Percentiles rank a stretch among this genome's conserved stretches.
Conservation (phyloP, 2,329 filamentous ascomycete species). For the Xylaria sp. region DNA sequence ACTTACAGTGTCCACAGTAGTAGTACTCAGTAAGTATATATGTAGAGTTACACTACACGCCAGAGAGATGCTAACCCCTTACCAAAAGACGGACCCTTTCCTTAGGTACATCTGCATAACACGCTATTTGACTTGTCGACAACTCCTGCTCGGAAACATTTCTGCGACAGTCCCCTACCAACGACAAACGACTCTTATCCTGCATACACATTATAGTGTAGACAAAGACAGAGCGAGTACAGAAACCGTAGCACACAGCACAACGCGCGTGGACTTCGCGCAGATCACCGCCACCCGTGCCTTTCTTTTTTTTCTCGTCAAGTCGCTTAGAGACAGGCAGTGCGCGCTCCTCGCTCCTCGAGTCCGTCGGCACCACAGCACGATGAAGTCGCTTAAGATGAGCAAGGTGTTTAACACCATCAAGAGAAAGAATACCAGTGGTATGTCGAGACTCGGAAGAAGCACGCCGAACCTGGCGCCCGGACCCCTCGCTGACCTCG, state of each 20-base stretch:
- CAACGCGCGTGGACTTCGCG: neutral
- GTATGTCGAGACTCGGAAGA: constrained; percentile 34
- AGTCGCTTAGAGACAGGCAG: neutral
- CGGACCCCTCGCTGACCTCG: constrained; percentile 24
- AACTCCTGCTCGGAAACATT: constrained; percentile 19
- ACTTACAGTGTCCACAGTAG: neutral
- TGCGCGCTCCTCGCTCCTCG: constrained; percentile 5
- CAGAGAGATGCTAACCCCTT: neutral
- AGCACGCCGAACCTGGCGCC: neutral
- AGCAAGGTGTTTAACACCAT: constrained; percentile 68
- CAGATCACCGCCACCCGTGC: constrained; percentile 7
- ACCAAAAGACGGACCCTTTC: neutral
- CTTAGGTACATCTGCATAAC: constrained; percentile 16
- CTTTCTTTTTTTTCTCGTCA: neutral
- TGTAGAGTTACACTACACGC: neutral
- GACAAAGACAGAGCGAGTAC: neutral
- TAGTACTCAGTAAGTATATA: no score
- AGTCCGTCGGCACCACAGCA: constrained; percentile 34
- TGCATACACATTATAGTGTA: neutral
- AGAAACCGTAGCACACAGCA: constrained; percentile 14
- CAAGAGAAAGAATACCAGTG: constrained; percentile 59
- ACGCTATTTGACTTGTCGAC: neutral
- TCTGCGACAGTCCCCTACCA: constrained; percentile 18
- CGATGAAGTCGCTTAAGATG: constrained; percentile 64
- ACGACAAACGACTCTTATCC: constrained; percentile 15